A percentile compares a stretch with the other conserved stretches of the same genome.
phyloP scores from a whole-genome alignment of 2,329 filamentous ascomycete species.

The Claviceps sp. region DNA sequence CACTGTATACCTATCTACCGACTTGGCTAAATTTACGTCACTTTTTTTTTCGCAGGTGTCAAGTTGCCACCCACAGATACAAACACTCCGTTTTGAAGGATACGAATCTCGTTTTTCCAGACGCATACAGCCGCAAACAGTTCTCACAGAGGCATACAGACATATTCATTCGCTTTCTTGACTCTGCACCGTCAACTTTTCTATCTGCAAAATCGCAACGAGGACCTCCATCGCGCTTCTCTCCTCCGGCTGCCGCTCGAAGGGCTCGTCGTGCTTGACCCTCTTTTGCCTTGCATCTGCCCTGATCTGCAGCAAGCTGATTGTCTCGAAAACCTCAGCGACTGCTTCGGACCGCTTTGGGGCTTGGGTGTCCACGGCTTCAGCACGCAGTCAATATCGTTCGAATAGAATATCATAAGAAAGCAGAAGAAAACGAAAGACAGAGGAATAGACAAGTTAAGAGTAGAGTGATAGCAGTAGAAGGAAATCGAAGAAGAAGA shows the following conservation, averaged over 20 bases:
- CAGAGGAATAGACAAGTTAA: too few relatives aligned
- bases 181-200: not conserved
- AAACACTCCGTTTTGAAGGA: not conserved
- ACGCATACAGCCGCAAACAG: not conserved
- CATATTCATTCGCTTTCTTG: not conserved
- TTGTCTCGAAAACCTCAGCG: not conserved
- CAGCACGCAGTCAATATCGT: not conserved
- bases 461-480: too few relatives aligned
- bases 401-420: not conserved
- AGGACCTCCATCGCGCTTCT: not conserved
- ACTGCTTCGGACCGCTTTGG: slow-evolving; percentile 5
- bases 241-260: not conserved
- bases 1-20: not conserved
- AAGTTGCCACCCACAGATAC: not conserved
- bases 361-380: not conserved
- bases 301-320: not conserved
- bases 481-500: too few relatives aligned
- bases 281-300: not conserved
- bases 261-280: not conserved
- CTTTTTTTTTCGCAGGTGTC: not conserved
- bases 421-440: too few relatives aligned
- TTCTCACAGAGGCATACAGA: not conserved
- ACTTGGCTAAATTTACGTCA: slow-evolving; percentile 1
- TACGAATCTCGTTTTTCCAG: not conserved
- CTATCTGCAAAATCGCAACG: not conserved